phyloP scores from a whole-genome alignment of 2,329 filamentous ascomycete genomes.

The Taxawa tesnikishii region DNA sequence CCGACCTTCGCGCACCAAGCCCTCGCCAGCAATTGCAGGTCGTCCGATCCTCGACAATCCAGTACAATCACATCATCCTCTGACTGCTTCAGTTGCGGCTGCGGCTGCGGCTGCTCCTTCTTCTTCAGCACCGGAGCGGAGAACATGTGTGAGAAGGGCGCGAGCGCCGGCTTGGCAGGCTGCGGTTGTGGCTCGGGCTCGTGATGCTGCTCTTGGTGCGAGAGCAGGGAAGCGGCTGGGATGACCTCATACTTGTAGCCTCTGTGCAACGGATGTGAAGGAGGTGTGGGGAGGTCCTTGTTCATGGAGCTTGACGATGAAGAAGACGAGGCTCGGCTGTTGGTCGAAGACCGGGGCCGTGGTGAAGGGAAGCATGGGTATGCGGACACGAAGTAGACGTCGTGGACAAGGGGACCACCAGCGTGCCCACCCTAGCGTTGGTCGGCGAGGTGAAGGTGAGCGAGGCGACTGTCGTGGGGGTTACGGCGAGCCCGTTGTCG shows the following conservation, averaged over 20 bases:
- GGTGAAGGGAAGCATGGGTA: conserved; percentile 34
- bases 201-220: conserved; percentile 2
- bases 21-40: conserved; percentile 57
- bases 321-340: neutral
- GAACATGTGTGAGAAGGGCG: too few species aligned
- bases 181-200: too few species aligned
- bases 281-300: conserved; percentile 16
- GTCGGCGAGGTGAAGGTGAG: conserved; percentile 5
- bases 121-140: too few species aligned
- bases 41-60: conserved; percentile 45
- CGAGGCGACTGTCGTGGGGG: conserved; percentile 1
- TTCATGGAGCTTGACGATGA: conserved; percentile 9
- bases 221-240: conserved; percentile 16
- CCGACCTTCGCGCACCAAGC: conserved; percentile 64
- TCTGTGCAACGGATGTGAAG: conserved; percentile 27
- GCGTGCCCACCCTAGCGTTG: conserved; percentile 7
- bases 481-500: conserved; percentile 4
- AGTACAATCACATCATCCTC: conserved; percentile 26
- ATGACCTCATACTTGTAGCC: conserved; percentile 24
- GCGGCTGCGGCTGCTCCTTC: too few species aligned
- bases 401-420: conserved; percentile 31
- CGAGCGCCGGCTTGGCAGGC: too few species aligned
- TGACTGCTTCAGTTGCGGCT: conserved; percentile 9
- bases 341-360: conserved; percentile 21
- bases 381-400: conserved; percentile 42